Base-by-base conservation (phyloP, 257 asterid species). In the Anisodus acutangulus region DNA sequence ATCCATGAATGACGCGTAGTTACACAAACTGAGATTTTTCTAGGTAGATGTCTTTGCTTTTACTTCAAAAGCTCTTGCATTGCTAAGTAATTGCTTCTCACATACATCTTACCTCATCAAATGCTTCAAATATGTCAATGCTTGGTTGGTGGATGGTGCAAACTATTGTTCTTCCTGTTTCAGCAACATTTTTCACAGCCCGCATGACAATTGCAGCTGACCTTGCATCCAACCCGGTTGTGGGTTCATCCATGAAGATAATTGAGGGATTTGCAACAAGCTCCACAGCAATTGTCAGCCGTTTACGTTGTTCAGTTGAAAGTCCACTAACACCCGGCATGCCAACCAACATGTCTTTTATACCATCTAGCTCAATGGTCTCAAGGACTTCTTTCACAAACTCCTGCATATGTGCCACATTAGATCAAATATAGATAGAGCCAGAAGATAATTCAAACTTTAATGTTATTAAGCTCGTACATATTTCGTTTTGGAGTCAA, bases 91-190 rank as follows among this genome's bases (percentile, higher is more conserved):
- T 45, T 74, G 6, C 43, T 74, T 43, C 60, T 12, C 11, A 49
- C 19, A 74, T 49, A 11, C 43, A 74, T 41, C 76, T 81, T 81
- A 81, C 84, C 84, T 81, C 84, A 57, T 90, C 92, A 84, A 91
- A 91, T 57, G 93, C 86, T 85, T 91, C 94, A 76, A 91, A 91
- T 72, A 91, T 90, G 85, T 89, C 91, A 3, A 89, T 91, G 41
- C 93, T 90, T n/a, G 93, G 94, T 74, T 91, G 94, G 55, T 91
- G 94, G 68, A 91, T 91, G 8, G 94, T 91, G 88, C 93, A 91
- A 83, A 91, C 94, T 11, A 90, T 89, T 17, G 94, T 91, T 86
- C 94, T 87, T 31, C 92, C 93, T 45, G 94, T 89, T 35, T 83
- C 85, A 9, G 89, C 92, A 71, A 91, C 92, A 64, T 91, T 91